Percentiles rank a stretch among this genome's conserved stretches.
phyloP scores from a whole-genome alignment of 1,139 yeast species.

The Geotrichum phurueaensis region DNA sequence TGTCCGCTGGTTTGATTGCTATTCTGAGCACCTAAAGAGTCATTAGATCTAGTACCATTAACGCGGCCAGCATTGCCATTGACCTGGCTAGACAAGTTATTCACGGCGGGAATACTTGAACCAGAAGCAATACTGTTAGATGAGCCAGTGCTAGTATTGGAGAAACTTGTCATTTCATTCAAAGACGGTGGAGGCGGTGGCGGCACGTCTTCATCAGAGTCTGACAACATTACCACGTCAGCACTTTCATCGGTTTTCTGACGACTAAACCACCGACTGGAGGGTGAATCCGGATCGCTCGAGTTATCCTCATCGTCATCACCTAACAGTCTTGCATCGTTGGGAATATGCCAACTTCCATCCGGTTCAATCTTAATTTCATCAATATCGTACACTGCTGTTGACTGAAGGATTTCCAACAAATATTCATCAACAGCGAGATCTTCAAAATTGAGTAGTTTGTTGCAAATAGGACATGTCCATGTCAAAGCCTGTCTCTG shows the following conservation, averaged over 20 bases:
- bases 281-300: conserved; percentile 5
- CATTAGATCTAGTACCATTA: background rate
- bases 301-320: conserved; percentile 20
- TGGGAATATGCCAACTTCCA: conserved; percentile 35
- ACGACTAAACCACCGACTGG: background rate
- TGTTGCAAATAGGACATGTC: conserved; percentile 41
- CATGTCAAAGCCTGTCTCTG: conserved; percentile 43
- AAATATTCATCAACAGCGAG: conserved; percentile 38
- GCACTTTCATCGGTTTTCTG: conserved; percentile 1
- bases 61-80: background rate
- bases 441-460: conserved; percentile 29
- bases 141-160: background rate
- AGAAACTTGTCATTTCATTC: background rate
- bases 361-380: conserved; percentile 36
- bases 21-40: background rate
- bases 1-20: background rate
- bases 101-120: background rate
- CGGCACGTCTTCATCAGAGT: conserved; percentile 13
- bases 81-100: background rate
- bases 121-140: background rate
- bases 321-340: conserved; percentile 13
- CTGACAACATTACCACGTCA: conserved; percentile 33
- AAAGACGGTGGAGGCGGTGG: background rate
- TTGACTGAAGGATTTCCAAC: conserved; percentile 10
- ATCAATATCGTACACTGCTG: conserved; percentile 24